phyloP scores from a whole-genome alignment of 2,329 filamentous ascomycete genomes.

The Arthrobotrys pseudoclavata region DNA sequence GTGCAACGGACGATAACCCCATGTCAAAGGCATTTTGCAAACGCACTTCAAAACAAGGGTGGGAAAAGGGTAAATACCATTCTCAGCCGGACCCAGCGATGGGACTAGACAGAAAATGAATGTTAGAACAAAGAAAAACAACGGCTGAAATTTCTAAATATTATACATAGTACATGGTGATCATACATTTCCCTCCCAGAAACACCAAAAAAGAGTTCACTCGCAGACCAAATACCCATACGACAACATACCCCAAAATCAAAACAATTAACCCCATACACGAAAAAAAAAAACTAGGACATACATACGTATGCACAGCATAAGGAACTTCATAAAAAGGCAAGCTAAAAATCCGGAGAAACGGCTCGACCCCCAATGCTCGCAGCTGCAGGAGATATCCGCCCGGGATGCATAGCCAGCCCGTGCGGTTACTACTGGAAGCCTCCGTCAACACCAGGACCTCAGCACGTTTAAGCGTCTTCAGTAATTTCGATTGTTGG shows the following conservation, averaged over 20 bases:
- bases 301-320: background rate
- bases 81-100: background rate
- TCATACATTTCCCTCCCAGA: background rate
- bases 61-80: background rate
- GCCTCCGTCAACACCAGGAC: conserved; percentile 15
- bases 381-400: conserved; percentile 28
- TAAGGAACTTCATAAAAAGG: background rate
- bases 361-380: background rate
- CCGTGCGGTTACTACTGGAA: conserved; percentile 3
- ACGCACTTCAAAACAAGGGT: background rate
- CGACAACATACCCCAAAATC: background rate
- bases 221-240: conserved; percentile 2
- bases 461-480: background rate
- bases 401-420: background rate
- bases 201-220: conserved; percentile 4
- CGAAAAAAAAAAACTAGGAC: background rate
- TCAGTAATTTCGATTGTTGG: conserved; percentile 34
- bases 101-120: background rate
- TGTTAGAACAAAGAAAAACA: background rate
- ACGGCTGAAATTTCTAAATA: conserved; percentile 3
- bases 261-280: background rate
- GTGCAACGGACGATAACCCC: conserved; percentile 1
- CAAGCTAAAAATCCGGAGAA: background rate
- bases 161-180: background rate
- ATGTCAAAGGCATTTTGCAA: conserved; percentile 1